Evolutionary conservation across 805 yeast genomes (phyloP).

Genomic region (Yamadazyma kitorensis): DNA sequence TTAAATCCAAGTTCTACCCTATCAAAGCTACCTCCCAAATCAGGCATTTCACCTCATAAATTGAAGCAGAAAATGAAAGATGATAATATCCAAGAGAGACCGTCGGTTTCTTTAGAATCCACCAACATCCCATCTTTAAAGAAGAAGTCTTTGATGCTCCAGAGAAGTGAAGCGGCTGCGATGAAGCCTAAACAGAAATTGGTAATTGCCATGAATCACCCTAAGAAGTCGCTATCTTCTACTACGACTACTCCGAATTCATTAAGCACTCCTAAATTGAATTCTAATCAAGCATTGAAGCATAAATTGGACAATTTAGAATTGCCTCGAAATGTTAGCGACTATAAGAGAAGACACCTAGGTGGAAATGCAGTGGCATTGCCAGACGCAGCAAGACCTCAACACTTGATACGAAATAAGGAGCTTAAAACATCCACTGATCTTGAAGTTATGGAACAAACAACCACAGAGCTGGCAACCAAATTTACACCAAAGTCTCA

Average conservation of each 20-base stretch:
- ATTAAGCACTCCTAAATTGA: not conserved
- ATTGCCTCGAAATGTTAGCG: constrained; percentile 3
- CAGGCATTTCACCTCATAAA: constrained; percentile 11
- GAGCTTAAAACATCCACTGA: not conserved
- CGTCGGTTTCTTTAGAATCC: constrained; percentile 15
- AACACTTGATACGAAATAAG: constrained; percentile 1
- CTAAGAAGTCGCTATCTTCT: constrained; percentile 1
- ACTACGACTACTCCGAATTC: not conserved
- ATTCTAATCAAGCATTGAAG: constrained; percentile 2
- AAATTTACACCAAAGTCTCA: constrained; percentile 3
- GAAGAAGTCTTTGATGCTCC: constrained; percentile 22
- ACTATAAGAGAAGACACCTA: constrained; percentile 10
- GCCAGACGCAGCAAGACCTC: constrained; percentile 37
- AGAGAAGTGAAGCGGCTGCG: constrained; percentile 25
- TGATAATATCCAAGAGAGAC: constrained; percentile 14
- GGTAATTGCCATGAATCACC: constrained; percentile 23
- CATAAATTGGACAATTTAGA: constrained; percentile 4
- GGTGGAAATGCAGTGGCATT: constrained; percentile 33
- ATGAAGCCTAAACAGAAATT: constrained; percentile 26
- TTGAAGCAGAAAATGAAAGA: constrained; percentile 6
- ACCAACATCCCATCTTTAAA: constrained; percentile 19
- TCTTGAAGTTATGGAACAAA: too few species aligned
- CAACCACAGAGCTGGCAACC: too few species aligned
- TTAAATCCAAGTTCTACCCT: constrained; percentile 31
- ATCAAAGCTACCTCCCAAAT: constrained; percentile 15